Conservation (phyloP, 805 yeast genomes). For the Barnettozyma wickerhamii region DNA sequence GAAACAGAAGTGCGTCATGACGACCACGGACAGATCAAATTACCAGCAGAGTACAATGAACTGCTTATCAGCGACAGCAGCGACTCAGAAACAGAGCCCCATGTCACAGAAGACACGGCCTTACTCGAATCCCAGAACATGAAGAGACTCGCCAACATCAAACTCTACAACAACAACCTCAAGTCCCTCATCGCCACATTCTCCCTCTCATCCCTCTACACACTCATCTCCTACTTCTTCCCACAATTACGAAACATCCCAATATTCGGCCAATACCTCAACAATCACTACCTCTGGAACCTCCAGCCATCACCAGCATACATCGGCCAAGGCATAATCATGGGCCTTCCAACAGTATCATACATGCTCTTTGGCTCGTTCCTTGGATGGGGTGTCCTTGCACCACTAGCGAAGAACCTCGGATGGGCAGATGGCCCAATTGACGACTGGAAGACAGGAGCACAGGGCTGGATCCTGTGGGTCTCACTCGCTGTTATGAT, state of each 20-base stretch:
- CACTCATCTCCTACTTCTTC: constrained; percentile 64
- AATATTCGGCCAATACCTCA: constrained; percentile 62
- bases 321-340: constrained; percentile 94
- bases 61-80: constrained; percentile 14
- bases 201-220: constrained; percentile 62
- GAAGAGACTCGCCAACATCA: constrained; percentile 24
- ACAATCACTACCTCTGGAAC: constrained; percentile 70
- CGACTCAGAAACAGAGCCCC: too few relatives aligned
- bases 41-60: constrained; percentile 16
- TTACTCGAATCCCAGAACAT: constrained; percentile 29
- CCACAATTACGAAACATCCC: constrained; percentile 72
- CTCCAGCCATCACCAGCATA: constrained; percentile 97
- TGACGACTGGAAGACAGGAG: constrained; percentile 90
- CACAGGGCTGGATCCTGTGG: constrained; percentile 98
- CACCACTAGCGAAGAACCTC: constrained; percentile 63
- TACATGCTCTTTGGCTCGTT: constrained; percentile 89
- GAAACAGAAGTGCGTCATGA: constrained; percentile 46
- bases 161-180: constrained; percentile 52
- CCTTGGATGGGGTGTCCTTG: constrained; percentile 89
- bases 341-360: constrained; percentile 90
- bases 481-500: constrained; percentile 90
- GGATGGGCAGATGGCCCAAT: constrained; percentile 91
- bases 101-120: constrained; percentile 14
- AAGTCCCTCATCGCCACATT: constrained; percentile 59
- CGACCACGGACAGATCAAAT: constrained; percentile 4